Evolutionary conservation across 1,284 basidiomycete genomes (phyloP).

Genomic region (Bondarzewia mesenterica): DNA sequence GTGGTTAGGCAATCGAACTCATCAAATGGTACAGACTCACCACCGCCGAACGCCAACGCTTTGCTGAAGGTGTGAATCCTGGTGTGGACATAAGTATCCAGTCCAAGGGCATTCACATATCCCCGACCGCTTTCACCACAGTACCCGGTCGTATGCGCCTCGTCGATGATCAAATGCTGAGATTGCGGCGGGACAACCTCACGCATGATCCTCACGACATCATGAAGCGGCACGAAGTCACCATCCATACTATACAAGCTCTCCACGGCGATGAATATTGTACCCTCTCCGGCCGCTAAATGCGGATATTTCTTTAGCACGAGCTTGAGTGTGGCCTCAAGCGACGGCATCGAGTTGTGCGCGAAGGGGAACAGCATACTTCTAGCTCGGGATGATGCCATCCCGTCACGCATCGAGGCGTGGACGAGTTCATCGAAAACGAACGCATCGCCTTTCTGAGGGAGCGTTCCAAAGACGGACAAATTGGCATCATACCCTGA

Average conservation of each 20-base stretch:
- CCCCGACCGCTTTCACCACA: neutral
- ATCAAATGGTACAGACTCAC: neutral
- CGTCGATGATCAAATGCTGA: constrained; percentile 3
- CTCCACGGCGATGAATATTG: neutral
- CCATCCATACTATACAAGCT: constrained; percentile 4
- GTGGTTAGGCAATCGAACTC: neutral
- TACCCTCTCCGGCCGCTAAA: neutral
- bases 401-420: constrained; percentile 3
- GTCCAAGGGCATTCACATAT: constrained; percentile 1
- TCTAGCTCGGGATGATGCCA: neutral
- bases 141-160: constrained; percentile 1
- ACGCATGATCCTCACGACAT: neutral
- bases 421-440: constrained; percentile 2
- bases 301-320: neutral
- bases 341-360: neutral
- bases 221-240: neutral
- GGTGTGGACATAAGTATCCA: constrained; percentile 1
- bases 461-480: neutral
- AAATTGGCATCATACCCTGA: constrained; percentile 2
- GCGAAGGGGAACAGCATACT: neutral
- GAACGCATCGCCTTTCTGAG: neutral
- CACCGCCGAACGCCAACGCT: constrained; percentile 1
- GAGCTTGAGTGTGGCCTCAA: neutral
- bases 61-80: neutral
- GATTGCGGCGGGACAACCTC: neutral